Evolutionary conservation across 2,329 filamentous ascomycete genomes (phyloP).

Genomic region (Aspergillus hortae): DNA sequence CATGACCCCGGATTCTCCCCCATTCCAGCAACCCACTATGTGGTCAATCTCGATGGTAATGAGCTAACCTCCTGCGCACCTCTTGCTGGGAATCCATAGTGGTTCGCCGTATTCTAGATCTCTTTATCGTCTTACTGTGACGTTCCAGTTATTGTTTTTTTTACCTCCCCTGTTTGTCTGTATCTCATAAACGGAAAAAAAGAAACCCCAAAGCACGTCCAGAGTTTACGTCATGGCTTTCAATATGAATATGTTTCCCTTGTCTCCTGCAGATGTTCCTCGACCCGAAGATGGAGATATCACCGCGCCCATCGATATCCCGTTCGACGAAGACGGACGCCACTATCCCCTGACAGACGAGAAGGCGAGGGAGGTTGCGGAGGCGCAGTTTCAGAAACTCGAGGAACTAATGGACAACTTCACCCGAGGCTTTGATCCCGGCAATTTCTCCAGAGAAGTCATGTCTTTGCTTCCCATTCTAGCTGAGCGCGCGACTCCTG

Average conservation of each 20-base stretch:
- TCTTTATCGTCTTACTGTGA: neutral
- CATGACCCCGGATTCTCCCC: neutral
- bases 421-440: slow-evolving; percentile 19
- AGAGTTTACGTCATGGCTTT: too few relatives aligned
- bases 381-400: slow-evolving; percentile 10
- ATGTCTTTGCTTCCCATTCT: slow-evolving; percentile 7
- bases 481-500: slow-evolving; percentile 12
- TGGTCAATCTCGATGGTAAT: too few relatives aligned
- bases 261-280: neutral
- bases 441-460: slow-evolving; percentile 12
- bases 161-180: neutral
- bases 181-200: too few relatives aligned
- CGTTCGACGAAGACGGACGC: slow-evolving; percentile 3
- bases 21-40: neutral
- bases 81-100: too few relatives aligned
- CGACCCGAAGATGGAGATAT: neutral
- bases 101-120: too few relatives aligned
- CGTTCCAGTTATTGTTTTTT: neutral
- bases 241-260: slow-evolving; percentile 3
- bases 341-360: slow-evolving; percentile 8
- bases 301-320: slow-evolving; percentile 8
- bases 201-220: neutral
- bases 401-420: slow-evolving; percentile 13
- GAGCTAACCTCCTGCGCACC: too few relatives aligned
- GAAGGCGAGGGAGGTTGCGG: slow-evolving; percentile 9